phyloP scores from a whole-genome alignment of 345 rosid species.

The Noccaea caerulescens region DNA sequence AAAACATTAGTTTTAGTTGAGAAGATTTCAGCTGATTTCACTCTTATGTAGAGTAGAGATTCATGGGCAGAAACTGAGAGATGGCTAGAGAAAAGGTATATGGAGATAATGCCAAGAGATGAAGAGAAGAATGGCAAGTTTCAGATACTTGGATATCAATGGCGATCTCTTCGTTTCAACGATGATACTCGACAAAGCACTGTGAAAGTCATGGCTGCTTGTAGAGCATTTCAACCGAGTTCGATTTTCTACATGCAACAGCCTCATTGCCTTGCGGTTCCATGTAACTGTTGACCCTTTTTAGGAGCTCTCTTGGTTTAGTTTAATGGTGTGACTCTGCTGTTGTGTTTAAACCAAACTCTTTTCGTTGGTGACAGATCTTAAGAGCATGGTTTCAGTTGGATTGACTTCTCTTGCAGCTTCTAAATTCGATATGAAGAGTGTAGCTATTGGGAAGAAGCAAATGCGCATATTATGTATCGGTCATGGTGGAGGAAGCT shows the following conservation, averaged over 20 bases:
- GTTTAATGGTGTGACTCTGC: background rate
- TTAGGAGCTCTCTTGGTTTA: background rate
- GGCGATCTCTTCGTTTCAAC: slow-evolving; percentile 87
- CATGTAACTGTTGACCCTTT: slow-evolving; percentile 53
- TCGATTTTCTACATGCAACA: slow-evolving; percentile 75
- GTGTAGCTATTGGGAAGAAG: slow-evolving; percentile 60
- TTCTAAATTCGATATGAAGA: slow-evolving; percentile 56
- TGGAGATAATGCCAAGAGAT: slow-evolving; percentile 46
- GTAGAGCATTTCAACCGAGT: slow-evolving; percentile 51
- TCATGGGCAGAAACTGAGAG: slow-evolving; percentile 73
- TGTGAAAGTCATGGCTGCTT: slow-evolving; percentile 87
- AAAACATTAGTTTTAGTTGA: background rate
- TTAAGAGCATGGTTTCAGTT: slow-evolving; percentile 83
- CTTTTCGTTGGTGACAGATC: slow-evolving; percentile 54
- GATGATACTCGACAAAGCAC: slow-evolving; percentile 83
- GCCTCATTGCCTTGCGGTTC: slow-evolving; percentile 83
- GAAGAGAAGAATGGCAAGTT: slow-evolving; percentile 46
- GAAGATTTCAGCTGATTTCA: background rate
- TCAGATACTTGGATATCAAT: slow-evolving; percentile 77
- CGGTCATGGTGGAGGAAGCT: slow-evolving; percentile 96
- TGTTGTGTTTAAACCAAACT: slow-evolving; percentile 18
- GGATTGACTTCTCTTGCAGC: slow-evolving; percentile 76
- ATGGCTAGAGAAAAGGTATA: slow-evolving; percentile 74
- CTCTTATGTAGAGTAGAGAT: slow-evolving; percentile 52
- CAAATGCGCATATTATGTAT: slow-evolving; percentile 74